Percentiles rank a stretch among this genome's conserved stretches.
phyloP scores from a whole-genome alignment of 305 asterid genomes.

The Nicotiana rustica region DNA sequence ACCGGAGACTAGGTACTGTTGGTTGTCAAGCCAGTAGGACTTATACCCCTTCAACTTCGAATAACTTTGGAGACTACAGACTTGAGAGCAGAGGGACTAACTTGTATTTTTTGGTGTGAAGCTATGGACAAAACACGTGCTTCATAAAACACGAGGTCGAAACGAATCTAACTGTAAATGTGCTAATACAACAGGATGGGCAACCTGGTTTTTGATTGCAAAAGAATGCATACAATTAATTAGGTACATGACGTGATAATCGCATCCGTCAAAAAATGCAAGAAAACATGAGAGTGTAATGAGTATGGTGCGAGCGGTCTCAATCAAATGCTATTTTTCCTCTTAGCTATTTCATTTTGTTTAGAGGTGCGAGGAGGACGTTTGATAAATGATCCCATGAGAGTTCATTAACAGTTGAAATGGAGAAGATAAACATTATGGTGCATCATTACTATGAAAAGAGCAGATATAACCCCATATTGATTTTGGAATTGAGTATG shows the following conservation, averaged over 20 bases:
- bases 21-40: not conserved
- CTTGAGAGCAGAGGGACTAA: not conserved
- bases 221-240: not conserved
- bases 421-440: not conserved
- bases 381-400: not conserved
- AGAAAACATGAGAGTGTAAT: not conserved
- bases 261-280: not conserved
- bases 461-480: not conserved
- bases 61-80: not conserved
- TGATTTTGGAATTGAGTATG: not conserved
- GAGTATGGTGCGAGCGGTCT: not conserved
- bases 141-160: not conserved
- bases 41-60: not conserved
- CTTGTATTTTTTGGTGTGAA: not conserved
- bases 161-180: not conserved
- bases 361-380: not conserved
- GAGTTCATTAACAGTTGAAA: not conserved
- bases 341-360: not conserved
- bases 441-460: not conserved
- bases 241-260: not conserved
- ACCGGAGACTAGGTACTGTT: not conserved
- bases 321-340: not conserved
- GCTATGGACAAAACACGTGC: not conserved
- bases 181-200: not conserved
- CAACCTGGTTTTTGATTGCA: not conserved